These are phyloP conservation scores for Thermothelomyces thermophilus DNA, from an alignment of 2,329 filamentous ascomycete species.

Conservation along the genomic window DNA sequence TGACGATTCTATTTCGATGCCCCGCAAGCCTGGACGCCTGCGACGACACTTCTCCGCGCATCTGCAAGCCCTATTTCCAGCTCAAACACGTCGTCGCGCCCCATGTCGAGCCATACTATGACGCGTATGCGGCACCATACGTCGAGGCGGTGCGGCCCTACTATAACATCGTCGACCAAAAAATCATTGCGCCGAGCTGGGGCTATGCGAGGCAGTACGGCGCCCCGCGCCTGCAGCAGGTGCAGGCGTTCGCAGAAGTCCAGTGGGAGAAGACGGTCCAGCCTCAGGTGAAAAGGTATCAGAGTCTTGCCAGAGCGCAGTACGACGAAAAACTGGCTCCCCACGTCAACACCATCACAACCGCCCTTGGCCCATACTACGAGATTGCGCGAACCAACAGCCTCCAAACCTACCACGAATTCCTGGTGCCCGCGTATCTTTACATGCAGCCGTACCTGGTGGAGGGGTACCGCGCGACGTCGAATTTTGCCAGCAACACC, in stretches of 20 bases:
- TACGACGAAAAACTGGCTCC: conserved; percentile 70
- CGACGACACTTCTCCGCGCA: conserved; percentile 60
- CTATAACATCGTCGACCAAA: conserved; percentile 53
- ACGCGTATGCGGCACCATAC: conserved; percentile 76
- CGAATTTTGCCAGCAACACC: conserved; percentile 60
- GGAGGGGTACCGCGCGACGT: conserved; percentile 60
- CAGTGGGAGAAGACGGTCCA: conserved; percentile 76
- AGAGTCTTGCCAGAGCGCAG: conserved; percentile 51
- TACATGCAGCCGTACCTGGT: conserved; percentile 67
- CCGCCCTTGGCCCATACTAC: conserved; percentile 64
- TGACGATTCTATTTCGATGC: conserved; percentile 77
- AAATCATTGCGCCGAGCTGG: conserved; percentile 62
- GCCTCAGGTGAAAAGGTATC: conserved; percentile 64
- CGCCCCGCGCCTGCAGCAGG: conserved; percentile 63
- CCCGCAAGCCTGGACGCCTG: conserved; percentile 63
- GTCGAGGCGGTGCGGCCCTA: conserved; percentile 73
- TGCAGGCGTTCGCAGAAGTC: conserved; percentile 55
- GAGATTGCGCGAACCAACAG: conserved; percentile 56
- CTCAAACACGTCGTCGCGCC: conserved; percentile 59
- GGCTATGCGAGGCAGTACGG: conserved; percentile 65
- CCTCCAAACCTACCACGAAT: conserved; percentile 62
- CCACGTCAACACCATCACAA: conserved; percentile 57
- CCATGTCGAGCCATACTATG: conserved; percentile 77
- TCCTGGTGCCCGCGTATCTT: conserved; percentile 69
- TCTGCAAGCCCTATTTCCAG: conserved; percentile 80